Evolutionary conservation across 2,329 filamentous ascomycete genomes (phyloP).

Genomic region (Seiridium cupressi): DNA sequence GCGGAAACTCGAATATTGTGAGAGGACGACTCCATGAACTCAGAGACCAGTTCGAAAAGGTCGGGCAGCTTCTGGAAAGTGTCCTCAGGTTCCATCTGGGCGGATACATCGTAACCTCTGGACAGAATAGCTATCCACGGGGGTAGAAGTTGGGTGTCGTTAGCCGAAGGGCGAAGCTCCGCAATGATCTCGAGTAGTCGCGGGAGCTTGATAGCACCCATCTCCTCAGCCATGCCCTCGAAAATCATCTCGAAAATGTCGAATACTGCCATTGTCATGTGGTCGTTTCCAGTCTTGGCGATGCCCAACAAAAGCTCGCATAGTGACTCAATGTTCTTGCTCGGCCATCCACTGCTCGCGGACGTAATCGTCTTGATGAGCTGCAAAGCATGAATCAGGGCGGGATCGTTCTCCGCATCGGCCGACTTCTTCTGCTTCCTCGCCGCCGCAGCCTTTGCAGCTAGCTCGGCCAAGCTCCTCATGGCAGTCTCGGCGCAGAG

Average conservation of each 20-base stretch:
- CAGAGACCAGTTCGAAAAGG: conserved; percentile 75
- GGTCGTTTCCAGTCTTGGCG: conserved; percentile 87
- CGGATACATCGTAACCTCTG: conserved; percentile 88
- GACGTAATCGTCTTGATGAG: conserved; percentile 85
- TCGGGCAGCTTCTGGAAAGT: conserved; percentile 89
- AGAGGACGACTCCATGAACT: conserved; percentile 81
- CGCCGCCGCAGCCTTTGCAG: conserved; percentile 57
- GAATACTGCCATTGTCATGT: conserved; percentile 93
- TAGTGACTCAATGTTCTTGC: conserved; percentile 87
- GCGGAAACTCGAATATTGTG: conserved; percentile 94
- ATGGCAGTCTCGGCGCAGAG: conserved; percentile 94
- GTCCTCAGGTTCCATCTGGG: conserved; percentile 83
- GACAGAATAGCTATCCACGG: conserved; percentile 97
- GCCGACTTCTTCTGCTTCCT: conserved; percentile 68
- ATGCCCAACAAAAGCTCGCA: conserved; percentile 89
- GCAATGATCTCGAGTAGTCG: conserved; percentile 87
- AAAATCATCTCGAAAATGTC: conserved; percentile 98
- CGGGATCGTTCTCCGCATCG: conserved; percentile 69
- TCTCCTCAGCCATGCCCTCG: conserved; percentile 77
- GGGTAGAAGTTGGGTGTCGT: conserved; percentile 90
- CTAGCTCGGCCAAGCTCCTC: conserved; percentile 74
- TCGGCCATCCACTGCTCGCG: conserved; percentile 92
- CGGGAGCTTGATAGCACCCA: conserved; percentile 85
- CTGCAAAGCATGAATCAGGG: conserved; percentile 87
- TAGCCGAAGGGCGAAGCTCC: conserved; percentile 85